Evolutionary conservation across 2,329 filamentous ascomycete species (phyloP).

Genomic region (Aureobasidium vineae): DNA sequence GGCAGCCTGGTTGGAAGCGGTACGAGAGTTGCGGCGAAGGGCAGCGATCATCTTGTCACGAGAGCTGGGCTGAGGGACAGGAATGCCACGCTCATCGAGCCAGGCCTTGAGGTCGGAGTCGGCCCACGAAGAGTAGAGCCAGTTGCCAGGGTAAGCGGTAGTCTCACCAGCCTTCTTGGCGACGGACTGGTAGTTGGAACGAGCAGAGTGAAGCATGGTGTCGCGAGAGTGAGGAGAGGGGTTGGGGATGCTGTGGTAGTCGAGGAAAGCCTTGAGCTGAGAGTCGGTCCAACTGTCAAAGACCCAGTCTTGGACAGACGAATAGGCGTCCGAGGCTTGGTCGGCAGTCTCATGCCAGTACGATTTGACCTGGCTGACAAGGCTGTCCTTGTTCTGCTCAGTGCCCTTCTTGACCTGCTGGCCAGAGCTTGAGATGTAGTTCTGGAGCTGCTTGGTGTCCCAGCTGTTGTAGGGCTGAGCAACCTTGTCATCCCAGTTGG

Average conservation of each 20-base stretch:
- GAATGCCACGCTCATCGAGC: constrained; percentile 84
- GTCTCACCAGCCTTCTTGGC: constrained; percentile 77
- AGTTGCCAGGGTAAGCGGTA: constrained; percentile 84
- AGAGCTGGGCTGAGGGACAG: constrained; percentile 76
- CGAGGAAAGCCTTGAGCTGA: constrained; percentile 87
- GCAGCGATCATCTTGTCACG: constrained; percentile 86
- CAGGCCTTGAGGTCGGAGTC: constrained; percentile 92
- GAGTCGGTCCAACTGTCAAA: constrained; percentile 95
- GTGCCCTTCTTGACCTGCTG: constrained; percentile 66
- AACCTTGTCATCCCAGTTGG: constrained; percentile 81
- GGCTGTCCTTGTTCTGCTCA: constrained; percentile 65
- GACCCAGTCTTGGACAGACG: constrained; percentile 81
- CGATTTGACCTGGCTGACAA: constrained; percentile 66
- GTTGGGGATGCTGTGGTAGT: constrained; percentile 81
- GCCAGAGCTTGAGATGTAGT: constrained; percentile 70
- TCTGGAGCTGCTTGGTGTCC: constrained; percentile 66
- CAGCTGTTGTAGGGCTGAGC: constrained; percentile 73
- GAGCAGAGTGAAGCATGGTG: constrained; percentile 71
- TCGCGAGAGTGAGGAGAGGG: constrained; percentile 87
- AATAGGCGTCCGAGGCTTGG: constrained; percentile 68
- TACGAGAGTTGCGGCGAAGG: constrained; percentile 84
- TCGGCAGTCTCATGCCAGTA: constrained; percentile 80
- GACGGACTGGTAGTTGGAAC: constrained; percentile 74
- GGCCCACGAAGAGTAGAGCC: constrained; percentile 88
- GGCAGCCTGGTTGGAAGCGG: constrained; percentile 45